phyloP scores from a whole-genome alignment of 2,329 filamentous ascomycete species.

The Zarea fungicola region DNA sequence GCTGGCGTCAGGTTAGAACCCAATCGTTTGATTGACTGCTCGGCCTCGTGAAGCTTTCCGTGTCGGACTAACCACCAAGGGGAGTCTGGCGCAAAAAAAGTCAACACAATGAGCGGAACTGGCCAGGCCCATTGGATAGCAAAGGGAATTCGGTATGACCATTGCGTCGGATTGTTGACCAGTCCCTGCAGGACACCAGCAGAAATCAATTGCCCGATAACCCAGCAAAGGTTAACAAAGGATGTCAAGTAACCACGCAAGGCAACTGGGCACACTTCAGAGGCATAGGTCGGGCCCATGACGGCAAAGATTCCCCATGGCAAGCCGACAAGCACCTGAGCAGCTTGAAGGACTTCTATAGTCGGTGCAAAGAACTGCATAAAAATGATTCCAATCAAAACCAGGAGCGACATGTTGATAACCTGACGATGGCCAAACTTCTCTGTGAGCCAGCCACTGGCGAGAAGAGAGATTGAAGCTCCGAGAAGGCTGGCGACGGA shows the following conservation, averaged over 20 bases:
- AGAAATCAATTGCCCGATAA: slow-evolving; percentile 28
- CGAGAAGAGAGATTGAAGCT: too few relatives aligned
- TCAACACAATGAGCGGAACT: background rate
- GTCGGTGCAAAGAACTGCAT: too few relatives aligned
- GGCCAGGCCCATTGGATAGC: background rate
- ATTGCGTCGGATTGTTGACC: background rate
- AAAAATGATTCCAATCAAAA: too few relatives aligned
- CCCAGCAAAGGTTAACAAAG: slow-evolving; percentile 39
- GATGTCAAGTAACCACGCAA: slow-evolving; percentile 37
- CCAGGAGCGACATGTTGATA: too few relatives aligned
- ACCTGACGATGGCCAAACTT: too few relatives aligned
- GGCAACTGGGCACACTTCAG: slow-evolving; percentile 37
- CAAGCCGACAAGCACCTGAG: slow-evolving; percentile 41
- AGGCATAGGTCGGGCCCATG: slow-evolving; percentile 37
- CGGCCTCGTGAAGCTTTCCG: background rate
- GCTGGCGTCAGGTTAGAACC: background rate
- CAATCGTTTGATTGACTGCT: background rate
- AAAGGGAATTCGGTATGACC: background rate
- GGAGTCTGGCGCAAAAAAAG: background rate
- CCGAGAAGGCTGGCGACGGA: too few relatives aligned
- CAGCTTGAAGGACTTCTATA: slow-evolving; percentile 39
- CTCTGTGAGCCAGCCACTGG: too few relatives aligned
- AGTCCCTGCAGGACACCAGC: background rate
- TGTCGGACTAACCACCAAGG: background rate
- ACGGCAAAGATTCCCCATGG: slow-evolving; percentile 40